Evolutionary conservation across 2,329 filamentous ascomycete genomes (phyloP).

Genomic region (Exophiala phaeomuriformis): DNA sequence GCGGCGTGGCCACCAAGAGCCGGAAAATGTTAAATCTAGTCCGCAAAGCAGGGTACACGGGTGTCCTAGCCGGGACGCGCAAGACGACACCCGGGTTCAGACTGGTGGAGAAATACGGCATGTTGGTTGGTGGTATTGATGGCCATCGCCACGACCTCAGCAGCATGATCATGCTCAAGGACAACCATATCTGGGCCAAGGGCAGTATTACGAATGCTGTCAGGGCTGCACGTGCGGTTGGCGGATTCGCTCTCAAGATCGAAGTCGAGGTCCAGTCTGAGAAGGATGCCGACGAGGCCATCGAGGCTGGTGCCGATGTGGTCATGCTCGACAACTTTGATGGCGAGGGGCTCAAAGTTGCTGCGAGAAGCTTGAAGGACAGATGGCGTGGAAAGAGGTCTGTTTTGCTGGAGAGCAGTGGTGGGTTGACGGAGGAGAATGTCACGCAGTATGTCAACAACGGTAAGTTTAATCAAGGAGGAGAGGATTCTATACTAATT

Average conservation of each 20-base stretch:
- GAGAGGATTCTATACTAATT: too few species aligned
- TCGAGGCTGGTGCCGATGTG: conserved; percentile 82
- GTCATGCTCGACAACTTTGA: conserved; percentile 98
- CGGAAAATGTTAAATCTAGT: conserved; percentile 50
- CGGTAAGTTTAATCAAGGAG: conserved; percentile 49
- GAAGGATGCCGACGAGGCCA: conserved; percentile 83
- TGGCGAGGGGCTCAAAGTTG: conserved; percentile 65
- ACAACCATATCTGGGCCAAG: conserved; percentile 89
- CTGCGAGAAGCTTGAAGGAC: conserved; percentile 68
- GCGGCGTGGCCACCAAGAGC: conserved; percentile 73
- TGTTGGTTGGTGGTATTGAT: conserved; percentile 89
- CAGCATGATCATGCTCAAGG: conserved; percentile 97
- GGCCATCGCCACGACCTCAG: conserved; percentile 84
- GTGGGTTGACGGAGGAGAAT: conserved; percentile 78
- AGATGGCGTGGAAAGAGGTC: conserved; percentile 62
- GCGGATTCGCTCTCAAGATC: conserved; percentile 85
- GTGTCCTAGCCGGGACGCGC: conserved; percentile 83
- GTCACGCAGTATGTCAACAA: conserved; percentile 72
- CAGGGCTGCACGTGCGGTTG: conserved; percentile 69
- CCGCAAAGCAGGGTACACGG: conserved; percentile 63
- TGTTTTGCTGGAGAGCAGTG: conserved; percentile 86
- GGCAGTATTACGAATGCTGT: conserved; percentile 74
- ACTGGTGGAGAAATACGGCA: conserved; percentile 95
- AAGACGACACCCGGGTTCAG: conserved; percentile 97
- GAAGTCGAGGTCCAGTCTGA: conserved; percentile 92